A percentile compares a stretch with the other conserved stretches of the same genome.
These are phyloP conservation scores for Wolfiporia cocos DNA, from an alignment of 1,284 basidiomycete species.

Conservation along the genomic window DNA sequence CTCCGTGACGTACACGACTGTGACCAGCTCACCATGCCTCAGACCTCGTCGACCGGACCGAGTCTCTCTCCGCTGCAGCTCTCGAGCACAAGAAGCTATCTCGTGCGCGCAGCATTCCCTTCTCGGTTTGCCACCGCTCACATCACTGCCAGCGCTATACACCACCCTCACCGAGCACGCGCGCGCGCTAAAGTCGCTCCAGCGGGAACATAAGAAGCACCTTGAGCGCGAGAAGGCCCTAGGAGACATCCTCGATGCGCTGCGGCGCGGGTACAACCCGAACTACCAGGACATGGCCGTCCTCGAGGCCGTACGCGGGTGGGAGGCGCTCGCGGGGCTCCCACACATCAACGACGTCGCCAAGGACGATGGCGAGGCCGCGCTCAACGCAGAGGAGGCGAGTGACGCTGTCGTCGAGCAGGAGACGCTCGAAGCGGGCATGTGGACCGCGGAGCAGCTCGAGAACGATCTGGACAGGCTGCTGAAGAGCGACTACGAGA, in stretches of 20 bases:
- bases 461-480: slow-evolving; percentile 62
- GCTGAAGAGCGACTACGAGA: slow-evolving; percentile 67
- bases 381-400: slow-evolving; percentile 15
- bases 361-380: slow-evolving; percentile 26
- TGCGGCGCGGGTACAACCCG: slow-evolving; percentile 89
- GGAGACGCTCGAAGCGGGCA: slow-evolving; percentile 29
- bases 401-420: slow-evolving; percentile 19
- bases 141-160: slow-evolving; percentile 61
- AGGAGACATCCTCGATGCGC: slow-evolving; percentile 78
- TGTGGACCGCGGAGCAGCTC: slow-evolving; percentile 20
- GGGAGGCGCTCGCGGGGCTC: slow-evolving; percentile 75
- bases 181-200: slow-evolving; percentile 71
- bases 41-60: slow-evolving; percentile 67
- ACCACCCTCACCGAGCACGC: slow-evolving; percentile 70
- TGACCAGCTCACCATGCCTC: too few relatives aligned
- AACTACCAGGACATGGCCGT: slow-evolving; percentile 99
- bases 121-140: neutral
- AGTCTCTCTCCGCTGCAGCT: slow-evolving; percentile 67
- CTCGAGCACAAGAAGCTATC: slow-evolving; percentile 82
- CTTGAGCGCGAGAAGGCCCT: slow-evolving; percentile 73
- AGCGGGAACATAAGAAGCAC: slow-evolving; percentile 65
- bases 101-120: slow-evolving; percentile 38
- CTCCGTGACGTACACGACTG: too few relatives aligned
- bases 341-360: slow-evolving; percentile 61
- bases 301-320: slow-evolving; percentile 91